Conservation (phyloP, 805 yeast species). For the Yarrowia alimentaria region DNA sequence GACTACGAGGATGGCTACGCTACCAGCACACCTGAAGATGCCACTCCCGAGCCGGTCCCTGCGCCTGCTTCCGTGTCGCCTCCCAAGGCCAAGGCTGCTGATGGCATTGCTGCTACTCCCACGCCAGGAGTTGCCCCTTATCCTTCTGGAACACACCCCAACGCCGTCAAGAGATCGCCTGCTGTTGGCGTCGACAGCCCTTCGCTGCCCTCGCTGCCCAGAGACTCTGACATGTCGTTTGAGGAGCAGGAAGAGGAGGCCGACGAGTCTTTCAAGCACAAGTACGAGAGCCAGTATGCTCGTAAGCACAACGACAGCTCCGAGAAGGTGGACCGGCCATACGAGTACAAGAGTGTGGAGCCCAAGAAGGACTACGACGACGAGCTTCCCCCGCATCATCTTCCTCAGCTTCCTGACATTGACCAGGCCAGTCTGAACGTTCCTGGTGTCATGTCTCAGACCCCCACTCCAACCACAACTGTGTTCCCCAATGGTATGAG, state of each 20-base stretch:
- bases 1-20: no score
- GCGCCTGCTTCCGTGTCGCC: neutral
- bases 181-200: conserved; percentile 22
- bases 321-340: neutral
- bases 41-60: no score
- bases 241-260: conserved; percentile 27
- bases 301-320: neutral
- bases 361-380: conserved; percentile 4
- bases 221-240: conserved; percentile 26
- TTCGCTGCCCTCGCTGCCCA: no score
- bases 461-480: conserved; percentile 12
- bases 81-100: neutral
- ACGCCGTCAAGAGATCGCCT: conserved; percentile 17
- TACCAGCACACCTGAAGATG: no score
- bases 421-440: conserved; percentile 11
- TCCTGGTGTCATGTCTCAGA: conserved; percentile 20
- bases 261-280: conserved; percentile 26
- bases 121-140: neutral
- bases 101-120: neutral
- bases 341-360: neutral
- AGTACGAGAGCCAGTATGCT: conserved; percentile 23
- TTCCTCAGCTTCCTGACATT: conserved; percentile 17
- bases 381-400: conserved; percentile 4
- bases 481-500: conserved; percentile 10
- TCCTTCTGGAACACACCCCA: conserved; percentile 15